These are phyloP conservation scores for Rhododendron griersonianum DNA, from an alignment of 148 eudicot species.

Conservation along the genomic window DNA sequence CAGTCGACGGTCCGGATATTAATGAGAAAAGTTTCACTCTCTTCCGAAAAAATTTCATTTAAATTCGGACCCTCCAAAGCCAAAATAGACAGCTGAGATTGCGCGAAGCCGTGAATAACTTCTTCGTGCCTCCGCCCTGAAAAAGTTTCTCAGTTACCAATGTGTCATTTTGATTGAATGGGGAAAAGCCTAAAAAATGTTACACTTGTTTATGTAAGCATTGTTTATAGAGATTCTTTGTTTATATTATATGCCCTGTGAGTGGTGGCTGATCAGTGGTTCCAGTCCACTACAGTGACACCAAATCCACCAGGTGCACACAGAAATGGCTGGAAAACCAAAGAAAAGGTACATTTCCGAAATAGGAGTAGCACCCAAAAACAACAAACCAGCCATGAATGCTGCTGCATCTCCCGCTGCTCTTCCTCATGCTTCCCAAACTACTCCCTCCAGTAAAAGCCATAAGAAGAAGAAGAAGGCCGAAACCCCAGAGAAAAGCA, in stretches of 20 bases:
- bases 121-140: accelerated
- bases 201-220: too few species aligned
- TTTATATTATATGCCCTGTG: background rate
- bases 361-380: background rate
- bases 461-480: background rate
- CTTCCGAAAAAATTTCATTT: too few species aligned
- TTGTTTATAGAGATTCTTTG: too few species aligned
- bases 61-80: too few species aligned
- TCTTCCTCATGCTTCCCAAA: background rate
- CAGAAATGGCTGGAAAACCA: background rate
- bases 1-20: too few species aligned
- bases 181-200: too few species aligned
- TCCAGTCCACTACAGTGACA: background rate
- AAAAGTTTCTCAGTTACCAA: too few species aligned
- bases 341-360: background rate
- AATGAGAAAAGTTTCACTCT: too few species aligned
- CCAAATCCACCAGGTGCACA: background rate
- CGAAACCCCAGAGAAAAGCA: background rate
- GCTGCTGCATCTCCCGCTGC: background rate
- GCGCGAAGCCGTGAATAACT: too few species aligned
- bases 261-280: background rate
- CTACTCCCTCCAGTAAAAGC: background rate
- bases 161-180: too few species aligned
- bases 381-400: conserved; percentile 1
- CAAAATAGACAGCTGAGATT: too few species aligned